Conservation (phyloP, 345 rosid genomes). For the Eucalyptus tenuipes region DNA sequence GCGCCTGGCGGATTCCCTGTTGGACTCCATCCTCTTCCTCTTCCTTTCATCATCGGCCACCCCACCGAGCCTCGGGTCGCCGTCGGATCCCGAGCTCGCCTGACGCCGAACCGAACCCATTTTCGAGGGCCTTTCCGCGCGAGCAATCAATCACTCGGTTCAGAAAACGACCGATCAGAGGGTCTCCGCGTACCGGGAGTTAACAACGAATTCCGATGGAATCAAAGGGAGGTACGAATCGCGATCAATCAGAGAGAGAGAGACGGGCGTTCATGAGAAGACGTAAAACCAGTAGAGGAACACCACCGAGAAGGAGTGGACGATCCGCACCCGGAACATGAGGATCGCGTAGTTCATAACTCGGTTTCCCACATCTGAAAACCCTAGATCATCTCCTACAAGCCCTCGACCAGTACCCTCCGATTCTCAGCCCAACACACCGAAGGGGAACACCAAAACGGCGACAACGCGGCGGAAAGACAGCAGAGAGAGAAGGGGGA, state of each 20-base stretch:
- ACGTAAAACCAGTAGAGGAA: conserved; percentile 92
- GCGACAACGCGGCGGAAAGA: neutral
- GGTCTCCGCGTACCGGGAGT: neutral
- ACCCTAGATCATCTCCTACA: neutral
- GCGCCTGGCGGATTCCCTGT: conserved; percentile 79
- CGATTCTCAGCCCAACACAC: neutral
- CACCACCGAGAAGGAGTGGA: conserved; percentile 90
- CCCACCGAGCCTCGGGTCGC: conserved; percentile 20
- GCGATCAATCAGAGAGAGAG: neutral
- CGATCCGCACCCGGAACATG: conserved; percentile 63
- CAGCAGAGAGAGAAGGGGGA: neutral
- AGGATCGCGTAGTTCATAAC: conserved; percentile 41
- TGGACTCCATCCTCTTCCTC: conserved; percentile 82
- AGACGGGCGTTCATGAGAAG: conserved; percentile 33
- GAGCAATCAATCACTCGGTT: neutral
- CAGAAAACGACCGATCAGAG: neutral
- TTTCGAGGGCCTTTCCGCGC: neutral
- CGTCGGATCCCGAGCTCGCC: conserved; percentile 52
- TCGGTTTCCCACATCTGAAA: neutral
- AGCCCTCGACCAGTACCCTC: neutral
- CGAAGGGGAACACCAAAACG: neutral
- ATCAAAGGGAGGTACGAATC: neutral
- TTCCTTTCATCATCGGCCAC: conserved; percentile 53
- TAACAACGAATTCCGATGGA: neutral
- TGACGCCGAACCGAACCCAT: conserved; percentile 35